These are phyloP conservation scores for Halophytophthora batemanensis DNA, from an alignment of 352 stramenopile species.

Conservation along the genomic window DNA sequence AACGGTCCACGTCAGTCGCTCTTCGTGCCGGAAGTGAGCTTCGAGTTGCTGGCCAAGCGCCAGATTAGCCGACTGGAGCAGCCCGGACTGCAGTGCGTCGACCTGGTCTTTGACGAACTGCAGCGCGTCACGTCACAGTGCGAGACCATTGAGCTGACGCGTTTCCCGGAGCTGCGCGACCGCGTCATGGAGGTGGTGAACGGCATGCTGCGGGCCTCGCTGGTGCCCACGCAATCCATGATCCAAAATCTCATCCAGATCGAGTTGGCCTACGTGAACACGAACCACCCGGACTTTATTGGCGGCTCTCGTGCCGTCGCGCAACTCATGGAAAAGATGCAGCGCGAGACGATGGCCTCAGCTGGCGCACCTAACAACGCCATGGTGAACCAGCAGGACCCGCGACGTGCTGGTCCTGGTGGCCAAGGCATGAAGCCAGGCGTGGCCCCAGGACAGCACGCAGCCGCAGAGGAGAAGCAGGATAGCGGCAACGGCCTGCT, in stretches of 20 bases:
- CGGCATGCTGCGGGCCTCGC: constrained; percentile 77
- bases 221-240: constrained; percentile 89
- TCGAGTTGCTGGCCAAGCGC: constrained; percentile 97
- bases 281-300: constrained; percentile 99
- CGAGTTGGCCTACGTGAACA: constrained; percentile 99
- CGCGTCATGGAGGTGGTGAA: constrained; percentile 95
- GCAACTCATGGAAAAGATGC: constrained; percentile 94
- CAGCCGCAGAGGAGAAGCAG: constrained; percentile 45
- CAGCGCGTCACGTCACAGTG: constrained; percentile 94
- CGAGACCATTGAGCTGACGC: constrained; percentile 94
- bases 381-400: constrained; percentile 51
- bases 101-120: constrained; percentile 98
- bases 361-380: constrained; percentile 29
- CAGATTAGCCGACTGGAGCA: constrained; percentile 97
- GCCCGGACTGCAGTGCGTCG: constrained; percentile 95
- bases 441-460: constrained; percentile 15
- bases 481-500: constrained; percentile 53
- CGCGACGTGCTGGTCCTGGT: constrained; percentile 27
- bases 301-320: constrained; percentile 94
- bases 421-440: constrained; percentile 25
- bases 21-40: constrained; percentile 98
- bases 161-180: constrained; percentile 95
- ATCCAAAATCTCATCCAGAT: constrained; percentile 98
- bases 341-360: constrained; percentile 76
- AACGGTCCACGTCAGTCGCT: constrained; percentile 96